Percentiles rank a stretch among this genome's conserved stretches.
phyloP scores from a whole-genome alignment of 2,329 filamentous ascomycete species.

The Lecanicillium sp. region DNA sequence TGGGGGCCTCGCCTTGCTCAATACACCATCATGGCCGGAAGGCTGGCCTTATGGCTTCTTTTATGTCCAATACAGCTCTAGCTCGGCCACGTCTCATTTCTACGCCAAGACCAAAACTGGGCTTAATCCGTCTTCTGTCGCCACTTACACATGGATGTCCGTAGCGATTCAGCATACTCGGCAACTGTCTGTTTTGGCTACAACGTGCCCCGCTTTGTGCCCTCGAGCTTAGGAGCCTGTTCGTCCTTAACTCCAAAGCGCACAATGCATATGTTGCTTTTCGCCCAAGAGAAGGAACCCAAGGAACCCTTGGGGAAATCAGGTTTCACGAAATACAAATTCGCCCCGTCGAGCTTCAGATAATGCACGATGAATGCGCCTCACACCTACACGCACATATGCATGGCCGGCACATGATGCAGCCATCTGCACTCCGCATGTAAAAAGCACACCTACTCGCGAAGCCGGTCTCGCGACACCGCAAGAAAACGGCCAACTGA shows the following conservation, averaged over 20 bases:
- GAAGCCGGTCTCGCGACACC: neutral
- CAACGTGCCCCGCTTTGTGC: too few species aligned
- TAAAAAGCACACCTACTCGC: neutral
- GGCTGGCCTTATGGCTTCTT: neutral
- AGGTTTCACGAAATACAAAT: too few species aligned
- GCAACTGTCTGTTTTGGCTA: too few species aligned
- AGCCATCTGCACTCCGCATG: constrained; percentile 8
- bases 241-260: too few species aligned
- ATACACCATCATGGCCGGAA: neutral
- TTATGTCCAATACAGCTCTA: constrained; percentile 7
- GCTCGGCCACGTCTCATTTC: constrained; percentile 6
- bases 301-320: too few species aligned
- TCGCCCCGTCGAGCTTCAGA: neutral
- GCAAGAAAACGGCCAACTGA: neutral
- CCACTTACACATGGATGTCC: neutral
- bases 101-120: neutral
- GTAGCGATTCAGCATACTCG: neutral
- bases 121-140: neutral
- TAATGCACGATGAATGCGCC: constrained; percentile 2
- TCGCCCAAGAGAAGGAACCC: too few species aligned
- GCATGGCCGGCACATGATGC: constrained; percentile 6
- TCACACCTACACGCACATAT: neutral
- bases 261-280: too few species aligned
- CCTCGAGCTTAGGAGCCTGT: too few species aligned
- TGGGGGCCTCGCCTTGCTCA: neutral